Evolutionary conservation across 2,329 filamentous ascomycete species (phyloP).

Genomic region (Diaporthe longicolla): DNA sequence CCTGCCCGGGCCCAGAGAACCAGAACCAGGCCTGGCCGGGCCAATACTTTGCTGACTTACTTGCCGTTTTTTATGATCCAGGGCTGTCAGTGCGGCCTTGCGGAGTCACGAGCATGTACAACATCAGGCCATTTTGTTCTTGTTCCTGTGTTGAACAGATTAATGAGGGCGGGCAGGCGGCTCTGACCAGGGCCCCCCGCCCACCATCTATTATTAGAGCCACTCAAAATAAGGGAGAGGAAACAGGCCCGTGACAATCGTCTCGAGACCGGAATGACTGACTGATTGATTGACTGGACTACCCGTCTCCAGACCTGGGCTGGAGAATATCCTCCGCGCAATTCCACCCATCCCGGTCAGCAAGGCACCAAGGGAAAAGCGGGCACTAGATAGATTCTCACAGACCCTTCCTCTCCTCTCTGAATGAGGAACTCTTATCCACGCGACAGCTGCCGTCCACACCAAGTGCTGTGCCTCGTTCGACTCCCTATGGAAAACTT

Average conservation of each 20-base stretch:
- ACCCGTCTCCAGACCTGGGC: background rate
- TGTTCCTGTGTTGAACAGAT: background rate
- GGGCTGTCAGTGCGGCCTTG: background rate
- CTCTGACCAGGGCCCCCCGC: background rate
- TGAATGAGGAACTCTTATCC: background rate
- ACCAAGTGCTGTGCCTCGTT: background rate
- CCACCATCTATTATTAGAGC: conserved; percentile 21
- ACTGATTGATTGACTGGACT: background rate
- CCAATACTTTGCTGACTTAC: no score
- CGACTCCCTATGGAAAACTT: background rate
- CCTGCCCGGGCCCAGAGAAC: no score
- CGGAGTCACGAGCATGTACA: conserved; percentile 1
- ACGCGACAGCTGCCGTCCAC: conserved; percentile 11
- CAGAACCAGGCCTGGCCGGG: no score
- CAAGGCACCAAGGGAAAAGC: background rate
- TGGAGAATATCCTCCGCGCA: background rate
- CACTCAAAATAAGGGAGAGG: background rate
- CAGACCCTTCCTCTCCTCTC: conserved; percentile 13
- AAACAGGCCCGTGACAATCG: background rate
- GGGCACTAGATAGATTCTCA: conserved; percentile 1
- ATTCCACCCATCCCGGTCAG: background rate
- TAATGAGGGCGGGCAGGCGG: background rate
- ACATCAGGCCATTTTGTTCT: no score
- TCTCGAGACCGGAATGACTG: background rate
- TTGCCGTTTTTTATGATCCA: background rate